A percentile compares a stretch with the other conserved stretches of the same genome.
phyloP scores from a whole-genome alignment of 148 eudicot genomes.

The Amaranthus cruentus region DNA sequence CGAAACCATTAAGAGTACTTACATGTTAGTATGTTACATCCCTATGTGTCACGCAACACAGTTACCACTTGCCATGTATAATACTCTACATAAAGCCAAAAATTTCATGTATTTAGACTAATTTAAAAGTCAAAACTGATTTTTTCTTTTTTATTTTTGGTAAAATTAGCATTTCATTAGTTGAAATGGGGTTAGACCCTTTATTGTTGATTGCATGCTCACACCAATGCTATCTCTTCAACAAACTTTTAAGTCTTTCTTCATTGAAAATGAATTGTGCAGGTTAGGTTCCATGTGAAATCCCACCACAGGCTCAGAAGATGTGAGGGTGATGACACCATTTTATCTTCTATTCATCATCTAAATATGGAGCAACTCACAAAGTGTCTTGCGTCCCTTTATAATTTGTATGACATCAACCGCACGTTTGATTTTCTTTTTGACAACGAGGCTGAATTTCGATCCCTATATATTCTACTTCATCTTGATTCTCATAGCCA shows the following conservation, averaged over 20 bases:
- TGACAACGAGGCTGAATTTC: slow-evolving; percentile 76
- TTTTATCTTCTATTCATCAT: slow-evolving; percentile 52
- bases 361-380: slow-evolving; percentile 87
- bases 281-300: slow-evolving; percentile 75
- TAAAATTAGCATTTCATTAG: no score
- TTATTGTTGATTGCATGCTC: no score
- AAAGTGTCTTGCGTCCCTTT: slow-evolving; percentile 64
- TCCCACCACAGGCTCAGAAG: slow-evolving; percentile 74
- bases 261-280: slow-evolving; percentile 11
- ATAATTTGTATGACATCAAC: slow-evolving; percentile 64
- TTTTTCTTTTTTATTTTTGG: no score
- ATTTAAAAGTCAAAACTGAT: no score
- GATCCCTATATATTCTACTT: slow-evolving; percentile 73
- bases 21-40: no score
- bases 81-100: no score
- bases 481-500: slow-evolving; percentile 65
- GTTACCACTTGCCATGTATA: no score
- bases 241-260: not conserved
- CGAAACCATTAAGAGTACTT: no score
- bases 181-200: no score
- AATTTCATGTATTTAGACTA: no score
- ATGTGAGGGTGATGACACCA: slow-evolving; percentile 35
- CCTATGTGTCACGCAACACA: no score
- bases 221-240: no score
- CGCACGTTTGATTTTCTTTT: slow-evolving; percentile 33